These are phyloP conservation scores for Chlorella sp. DNA, from an alignment of 139 green algal species.

Conservation along the genomic window DNA sequence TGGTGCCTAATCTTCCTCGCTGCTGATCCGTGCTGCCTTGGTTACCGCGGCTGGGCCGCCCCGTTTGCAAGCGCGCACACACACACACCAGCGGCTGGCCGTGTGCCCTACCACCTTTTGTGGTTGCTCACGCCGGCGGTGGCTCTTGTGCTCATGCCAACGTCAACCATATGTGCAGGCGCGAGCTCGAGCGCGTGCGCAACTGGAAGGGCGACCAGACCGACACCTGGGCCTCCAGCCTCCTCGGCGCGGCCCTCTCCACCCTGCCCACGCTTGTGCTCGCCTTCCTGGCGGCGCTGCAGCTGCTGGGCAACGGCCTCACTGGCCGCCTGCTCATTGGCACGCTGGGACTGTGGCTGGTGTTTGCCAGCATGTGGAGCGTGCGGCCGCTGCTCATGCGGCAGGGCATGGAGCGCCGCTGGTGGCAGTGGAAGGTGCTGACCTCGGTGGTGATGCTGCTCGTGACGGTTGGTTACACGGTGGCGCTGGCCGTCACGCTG, in stretches of 20 bases:
- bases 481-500: background rate
- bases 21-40: no score
- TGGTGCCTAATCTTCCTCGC: no score
- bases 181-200: background rate
- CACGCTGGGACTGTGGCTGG: background rate
- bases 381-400: background rate
- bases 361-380: background rate
- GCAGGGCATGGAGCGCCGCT: background rate
- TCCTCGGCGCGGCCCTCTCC: background rate
- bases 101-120: no score
- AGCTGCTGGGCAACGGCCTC: background rate
- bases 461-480: background rate
- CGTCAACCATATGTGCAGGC: background rate
- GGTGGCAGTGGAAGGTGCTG: background rate
- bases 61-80: no score
- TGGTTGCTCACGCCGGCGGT: no score
- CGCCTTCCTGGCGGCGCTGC: background rate
- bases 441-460: background rate
- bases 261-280: background rate
- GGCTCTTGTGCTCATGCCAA: no score
- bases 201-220: conserved; percentile 1
- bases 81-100: no score
- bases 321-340: background rate
- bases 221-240: background rate
- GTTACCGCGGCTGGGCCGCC: no score